phyloP scores from a whole-genome alignment of 495 filamentous ascomycete species.

The Penicillium steckii region DNA sequence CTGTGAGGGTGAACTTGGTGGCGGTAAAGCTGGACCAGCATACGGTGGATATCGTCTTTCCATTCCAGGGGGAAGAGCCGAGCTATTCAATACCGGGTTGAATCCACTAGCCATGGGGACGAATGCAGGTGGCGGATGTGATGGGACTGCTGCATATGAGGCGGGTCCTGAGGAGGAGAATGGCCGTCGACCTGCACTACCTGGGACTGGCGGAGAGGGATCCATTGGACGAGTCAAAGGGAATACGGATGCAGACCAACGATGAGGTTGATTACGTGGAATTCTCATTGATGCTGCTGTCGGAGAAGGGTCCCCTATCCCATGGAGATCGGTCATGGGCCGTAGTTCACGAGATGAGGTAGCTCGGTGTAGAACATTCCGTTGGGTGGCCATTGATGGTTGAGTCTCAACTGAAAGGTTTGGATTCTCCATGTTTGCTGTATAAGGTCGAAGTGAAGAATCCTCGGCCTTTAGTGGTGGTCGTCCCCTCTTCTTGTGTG shows the following conservation, averaged over 20 bases:
- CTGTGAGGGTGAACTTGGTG: slow-evolving; percentile 38
- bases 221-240: slow-evolving; percentile 35
- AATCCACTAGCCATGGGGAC: slow-evolving; percentile 28
- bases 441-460: slow-evolving; percentile 37
- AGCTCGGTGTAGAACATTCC: slow-evolving; percentile 34
- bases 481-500: slow-evolving; percentile 93
- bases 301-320: slow-evolving; percentile 19
- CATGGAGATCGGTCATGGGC: slow-evolving; percentile 45
- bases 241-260: slow-evolving; percentile 40
- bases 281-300: slow-evolving; percentile 22
- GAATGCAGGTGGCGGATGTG: slow-evolving; percentile 31
- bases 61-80: slow-evolving; percentile 25
- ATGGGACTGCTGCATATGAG: slow-evolving; percentile 19
- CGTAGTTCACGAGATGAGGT: slow-evolving; percentile 46
- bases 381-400: slow-evolving; percentile 19
- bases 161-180: slow-evolving; percentile 40
- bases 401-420: slow-evolving; percentile 28
- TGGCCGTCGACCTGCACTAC: slow-evolving; percentile 31
- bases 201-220: slow-evolving; percentile 26
- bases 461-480: slow-evolving; percentile 88
- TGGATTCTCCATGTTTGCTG: slow-evolving; percentile 31
- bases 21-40: slow-evolving; percentile 26
- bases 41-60: slow-evolving; percentile 33
- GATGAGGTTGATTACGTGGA: slow-evolving; percentile 27
- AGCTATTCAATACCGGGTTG: slow-evolving; percentile 28